Evolutionary conservation across 2,329 filamentous ascomycete species (phyloP).

Genomic region (Hypoxylon sp.): DNA sequence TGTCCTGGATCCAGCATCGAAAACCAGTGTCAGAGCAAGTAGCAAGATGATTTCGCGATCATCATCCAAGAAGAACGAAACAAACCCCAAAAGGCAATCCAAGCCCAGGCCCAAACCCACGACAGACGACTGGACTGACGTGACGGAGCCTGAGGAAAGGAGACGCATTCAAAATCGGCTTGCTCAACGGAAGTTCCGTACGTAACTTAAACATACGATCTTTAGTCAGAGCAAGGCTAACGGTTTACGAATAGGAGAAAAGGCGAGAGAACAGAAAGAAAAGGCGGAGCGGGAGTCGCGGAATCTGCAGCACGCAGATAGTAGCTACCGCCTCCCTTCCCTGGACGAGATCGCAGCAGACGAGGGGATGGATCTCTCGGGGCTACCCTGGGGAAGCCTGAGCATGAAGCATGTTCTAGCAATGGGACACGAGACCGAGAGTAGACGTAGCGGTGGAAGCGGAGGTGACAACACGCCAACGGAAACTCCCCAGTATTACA

Average conservation of each 20-base stretch:
- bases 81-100: conserved; percentile 53
- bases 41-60: conserved; percentile 50
- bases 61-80: conserved; percentile 57
- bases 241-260: conserved; percentile 70
- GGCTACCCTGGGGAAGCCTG: conserved; percentile 80
- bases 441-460: conserved; percentile 55
- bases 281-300: conserved; percentile 73
- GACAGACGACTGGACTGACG: conserved; percentile 76
- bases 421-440: conserved; percentile 66
- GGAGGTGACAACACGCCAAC: conserved; percentile 38
- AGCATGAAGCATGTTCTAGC: conserved; percentile 70
- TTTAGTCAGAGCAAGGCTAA: conserved; percentile 24
- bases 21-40: conserved; percentile 32
- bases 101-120: conserved; percentile 58
- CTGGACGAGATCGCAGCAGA: conserved; percentile 66
- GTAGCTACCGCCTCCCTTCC: conserved; percentile 74
- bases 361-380: conserved; percentile 70
- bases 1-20: conserved; percentile 12
- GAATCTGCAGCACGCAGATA: conserved; percentile 75
- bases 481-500: conserved; percentile 7
- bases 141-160: conserved; percentile 79
- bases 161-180: conserved; percentile 83
- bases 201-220: conserved; percentile 50
- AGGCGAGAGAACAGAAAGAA: conserved; percentile 77
- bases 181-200: conserved; percentile 83